A percentile compares a stretch with the other conserved stretches of the same genome.
Conservation (phyloP, 192 early-diverging fungal genomes). For the Mortierella hygrophila region DNA sequence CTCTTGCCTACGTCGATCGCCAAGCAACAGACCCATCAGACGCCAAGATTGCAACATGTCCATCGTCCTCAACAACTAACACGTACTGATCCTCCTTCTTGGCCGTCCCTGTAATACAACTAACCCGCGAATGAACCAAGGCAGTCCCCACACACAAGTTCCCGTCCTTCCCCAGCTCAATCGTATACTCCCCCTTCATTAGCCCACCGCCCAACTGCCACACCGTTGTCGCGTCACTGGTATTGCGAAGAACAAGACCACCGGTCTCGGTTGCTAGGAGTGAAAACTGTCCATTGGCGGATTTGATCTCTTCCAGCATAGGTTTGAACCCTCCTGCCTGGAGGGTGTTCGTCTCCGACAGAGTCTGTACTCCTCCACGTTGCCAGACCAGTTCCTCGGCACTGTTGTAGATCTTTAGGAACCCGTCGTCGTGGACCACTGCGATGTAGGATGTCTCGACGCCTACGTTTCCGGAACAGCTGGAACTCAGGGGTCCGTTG, state of each 20-base stretch:
- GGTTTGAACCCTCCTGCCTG: background rate
- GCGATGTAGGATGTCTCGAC: background rate
- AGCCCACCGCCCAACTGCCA: background rate
- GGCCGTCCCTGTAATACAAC: background rate
- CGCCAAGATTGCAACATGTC: background rate
- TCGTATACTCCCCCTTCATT: background rate
- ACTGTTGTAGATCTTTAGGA: background rate
- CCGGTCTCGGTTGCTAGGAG: background rate
- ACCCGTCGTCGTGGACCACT: background rate
- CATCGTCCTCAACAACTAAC: background rate
- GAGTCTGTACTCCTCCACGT: background rate
- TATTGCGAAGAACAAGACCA: background rate
- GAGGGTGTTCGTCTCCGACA: background rate
- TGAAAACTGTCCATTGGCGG: background rate
- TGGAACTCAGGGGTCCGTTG: background rate
- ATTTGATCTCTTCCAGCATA: background rate
- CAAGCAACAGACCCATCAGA: background rate
- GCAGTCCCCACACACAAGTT: background rate
- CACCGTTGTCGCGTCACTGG: no score
- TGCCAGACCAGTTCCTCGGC: background rate
- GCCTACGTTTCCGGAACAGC: background rate
- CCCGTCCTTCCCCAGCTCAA: background rate
- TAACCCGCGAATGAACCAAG: background rate
- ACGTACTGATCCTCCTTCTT: background rate
- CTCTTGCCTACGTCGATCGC: background rate